Conservation (phyloP, 371 early-diverging fungal species). For the Mucor velutinosus region DNA sequence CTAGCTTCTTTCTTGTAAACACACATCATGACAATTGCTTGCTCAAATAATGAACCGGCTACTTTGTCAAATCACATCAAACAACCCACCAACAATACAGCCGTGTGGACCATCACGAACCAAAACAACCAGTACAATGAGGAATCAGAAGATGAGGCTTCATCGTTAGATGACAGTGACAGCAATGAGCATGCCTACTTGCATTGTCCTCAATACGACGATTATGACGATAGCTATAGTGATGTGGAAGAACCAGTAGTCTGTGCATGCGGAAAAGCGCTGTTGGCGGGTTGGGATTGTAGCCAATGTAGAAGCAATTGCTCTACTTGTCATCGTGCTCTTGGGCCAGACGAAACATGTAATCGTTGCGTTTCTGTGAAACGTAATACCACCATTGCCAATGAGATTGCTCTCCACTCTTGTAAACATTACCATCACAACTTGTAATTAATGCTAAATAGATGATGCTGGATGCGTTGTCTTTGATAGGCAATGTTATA, state of each 20-base stretch:
- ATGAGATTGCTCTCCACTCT: not conserved
- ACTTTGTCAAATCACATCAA: not conserved
- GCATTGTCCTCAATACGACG: not conserved
- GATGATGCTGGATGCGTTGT: not conserved
- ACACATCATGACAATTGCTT: not conserved
- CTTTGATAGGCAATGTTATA: not conserved
- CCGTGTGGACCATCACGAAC: not conserved
- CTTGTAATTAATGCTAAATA: not conserved
- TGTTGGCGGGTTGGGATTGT: constrained; percentile 20
- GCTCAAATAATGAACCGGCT: not conserved
- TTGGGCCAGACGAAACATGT: constrained; percentile 10
- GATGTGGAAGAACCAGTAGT: not conserved
- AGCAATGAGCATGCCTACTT: not conserved
- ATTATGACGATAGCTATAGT: not conserved
- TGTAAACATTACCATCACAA: not conserved
- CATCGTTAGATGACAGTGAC: not conserved
- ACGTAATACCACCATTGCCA: not conserved
- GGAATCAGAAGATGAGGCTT: not conserved
- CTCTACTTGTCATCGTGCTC: constrained; percentile 17
- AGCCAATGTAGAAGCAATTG: constrained; percentile 14
- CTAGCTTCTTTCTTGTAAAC: not conserved
- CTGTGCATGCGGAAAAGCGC: constrained; percentile 17
- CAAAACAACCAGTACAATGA: not conserved
- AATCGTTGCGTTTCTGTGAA: constrained; percentile 10
- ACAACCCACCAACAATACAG: not conserved